These are phyloP conservation scores for Clavulina sp. DNA, from an alignment of 768 basidiomycete genomes.

Conservation along the genomic window DNA sequence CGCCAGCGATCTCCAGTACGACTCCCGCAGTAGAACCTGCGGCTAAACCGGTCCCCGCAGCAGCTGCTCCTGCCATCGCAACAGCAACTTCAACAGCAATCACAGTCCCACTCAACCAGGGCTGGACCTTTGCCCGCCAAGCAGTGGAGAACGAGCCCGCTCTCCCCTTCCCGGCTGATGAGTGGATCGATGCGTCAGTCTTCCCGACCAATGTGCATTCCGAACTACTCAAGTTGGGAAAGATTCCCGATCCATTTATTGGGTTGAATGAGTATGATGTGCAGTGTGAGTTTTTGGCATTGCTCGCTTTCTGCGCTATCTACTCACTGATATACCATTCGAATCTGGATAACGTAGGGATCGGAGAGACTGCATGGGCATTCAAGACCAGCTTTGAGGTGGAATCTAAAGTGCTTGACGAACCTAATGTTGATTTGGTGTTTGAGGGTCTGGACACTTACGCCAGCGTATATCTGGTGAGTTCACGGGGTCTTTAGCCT, in stretches of 20 bases:
- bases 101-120: no score
- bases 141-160: no score
- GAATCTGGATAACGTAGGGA: slow-evolving; percentile 49
- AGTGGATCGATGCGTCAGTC: no score
- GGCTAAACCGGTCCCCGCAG: no score
- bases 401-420: slow-evolving; percentile 28
- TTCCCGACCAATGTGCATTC: slow-evolving; percentile 82
- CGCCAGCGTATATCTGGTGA: slow-evolving; percentile 48
- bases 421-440: slow-evolving; percentile 47
- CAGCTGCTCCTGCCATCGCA: no score
- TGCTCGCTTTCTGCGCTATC: neutral
- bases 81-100: no score
- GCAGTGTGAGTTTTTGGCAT: slow-evolving; percentile 45
- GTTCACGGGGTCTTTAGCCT: slow-evolving; percentile 15
- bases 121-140: no score
- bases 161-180: no score
- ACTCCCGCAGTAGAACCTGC: no score
- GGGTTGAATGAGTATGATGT: slow-evolving; percentile 78
- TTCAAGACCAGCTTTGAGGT: slow-evolving; percentile 54
- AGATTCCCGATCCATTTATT: slow-evolving; percentile 56
- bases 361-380: slow-evolving; percentile 72
- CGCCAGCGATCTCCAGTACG: no score
- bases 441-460: slow-evolving; percentile 91
- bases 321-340: neutral
- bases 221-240: slow-evolving; percentile 54